Percentiles rank a stretch among this genome's conserved stretches.
Evolutionary conservation across 306 rosid species (phyloP).

Genomic region (Malus domestica): ASM211411v1 NC_041794.1:32621501-32622000

Average conservation of each 20-base stretch:
- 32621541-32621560: constrained; percentile 81
- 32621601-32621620: constrained; percentile 13
- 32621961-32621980: constrained; percentile 99
- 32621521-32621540: constrained; percentile 89
- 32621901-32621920: constrained; percentile 93
- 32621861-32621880: constrained; percentile 7
- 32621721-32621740: constrained; percentile 87
- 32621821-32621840: not conserved
- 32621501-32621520: constrained; percentile 75
- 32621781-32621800: constrained; percentile 91
- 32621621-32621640: not conserved
- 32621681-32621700: constrained; percentile 10
- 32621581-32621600: constrained; percentile 55
- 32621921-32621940: constrained; percentile 81
- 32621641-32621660: not conserved
- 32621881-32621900: constrained; percentile 94
- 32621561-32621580: constrained; percentile 93
- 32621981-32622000: constrained; percentile 32
- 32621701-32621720: constrained; percentile 71
- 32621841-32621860: constrained; percentile 3
- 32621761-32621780: constrained; percentile 88
- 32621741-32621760: constrained; percentile 92
- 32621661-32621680: constrained; percentile 8
- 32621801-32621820: constrained; percentile 11
- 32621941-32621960: constrained; percentile 81